These are phyloP conservation scores for Babesia ovis DNA, from an alignment of 169 alveolate species.

Conservation along the genomic window DNA sequence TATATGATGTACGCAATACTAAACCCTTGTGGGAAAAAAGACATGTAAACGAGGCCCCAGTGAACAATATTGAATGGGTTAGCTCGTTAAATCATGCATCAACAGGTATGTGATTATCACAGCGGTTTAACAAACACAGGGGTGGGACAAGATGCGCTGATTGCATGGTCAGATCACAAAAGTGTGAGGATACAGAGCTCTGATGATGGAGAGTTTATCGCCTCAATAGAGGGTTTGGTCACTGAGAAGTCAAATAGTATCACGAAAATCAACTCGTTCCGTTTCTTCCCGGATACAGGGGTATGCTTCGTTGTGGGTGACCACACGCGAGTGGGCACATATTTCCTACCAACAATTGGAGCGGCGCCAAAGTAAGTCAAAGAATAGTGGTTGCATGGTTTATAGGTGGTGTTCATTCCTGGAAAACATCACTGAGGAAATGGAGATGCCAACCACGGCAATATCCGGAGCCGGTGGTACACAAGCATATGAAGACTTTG, in stretches of 20 bases:
- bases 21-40: slow-evolving; percentile 69
- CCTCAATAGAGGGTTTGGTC: slow-evolving; percentile 61
- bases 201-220: slow-evolving; percentile 40
- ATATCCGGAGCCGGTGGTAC: slow-evolving; percentile 60
- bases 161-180: slow-evolving; percentile 73
- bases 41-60: slow-evolving; percentile 66
- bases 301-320: slow-evolving; percentile 91
- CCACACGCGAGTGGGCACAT: slow-evolving; percentile 89
- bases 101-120: slow-evolving; percentile 17
- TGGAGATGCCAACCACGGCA: slow-evolving; percentile 84
- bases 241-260: slow-evolving; percentile 37
- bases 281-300: slow-evolving; percentile 87
- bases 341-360: slow-evolving; percentile 92
- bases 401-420: slow-evolving; percentile 92
- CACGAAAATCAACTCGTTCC: slow-evolving; percentile 67
- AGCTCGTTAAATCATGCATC: slow-evolving; percentile 56
- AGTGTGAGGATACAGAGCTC: slow-evolving; percentile 67
- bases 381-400: not conserved
- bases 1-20: slow-evolving; percentile 72
- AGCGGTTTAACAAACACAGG: not conserved
- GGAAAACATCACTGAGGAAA: slow-evolving; percentile 95
- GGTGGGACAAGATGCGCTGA: slow-evolving; percentile 51
- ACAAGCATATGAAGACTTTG: slow-evolving; percentile 88
- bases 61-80: slow-evolving; percentile 71
- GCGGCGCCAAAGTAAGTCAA: slow-evolving; percentile 89